These are phyloP conservation scores for Nigrospora oryzae DNA, from an alignment of 2,329 filamentous ascomycete genomes.

Conservation along the genomic window DNA sequence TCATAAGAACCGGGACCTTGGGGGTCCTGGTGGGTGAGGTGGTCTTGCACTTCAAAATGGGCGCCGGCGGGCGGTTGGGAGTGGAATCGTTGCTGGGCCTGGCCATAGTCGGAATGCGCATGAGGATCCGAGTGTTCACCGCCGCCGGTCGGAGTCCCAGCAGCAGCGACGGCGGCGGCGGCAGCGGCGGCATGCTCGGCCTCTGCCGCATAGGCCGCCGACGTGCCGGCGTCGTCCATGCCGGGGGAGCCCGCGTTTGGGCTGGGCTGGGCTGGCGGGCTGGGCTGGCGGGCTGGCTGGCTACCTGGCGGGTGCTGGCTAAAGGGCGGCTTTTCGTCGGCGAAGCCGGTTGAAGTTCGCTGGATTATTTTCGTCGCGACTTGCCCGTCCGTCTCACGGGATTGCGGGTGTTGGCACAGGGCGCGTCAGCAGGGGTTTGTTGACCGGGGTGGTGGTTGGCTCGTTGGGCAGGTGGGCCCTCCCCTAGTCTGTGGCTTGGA, in stretches of 20 bases:
- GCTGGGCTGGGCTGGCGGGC: not conserved
- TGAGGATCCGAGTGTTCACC: not conserved
- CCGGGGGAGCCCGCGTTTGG: not conserved
- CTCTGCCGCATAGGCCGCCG: conserved; percentile 1
- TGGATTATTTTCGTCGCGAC: not conserved
- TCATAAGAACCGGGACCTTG: not conserved
- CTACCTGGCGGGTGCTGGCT: no score
- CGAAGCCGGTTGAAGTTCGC: conserved; percentile 2
- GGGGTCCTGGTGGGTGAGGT: not conserved
- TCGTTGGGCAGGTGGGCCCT: no score
- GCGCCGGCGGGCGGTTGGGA: not conserved
- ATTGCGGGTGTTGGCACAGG: no score
- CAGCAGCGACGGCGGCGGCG: not conserved
- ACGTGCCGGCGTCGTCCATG: not conserved
- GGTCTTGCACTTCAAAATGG: not conserved
- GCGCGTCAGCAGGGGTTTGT: no score
- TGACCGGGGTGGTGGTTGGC: no score
- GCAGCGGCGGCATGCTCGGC: conserved; percentile 1
- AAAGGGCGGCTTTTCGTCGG: conserved; percentile 1
- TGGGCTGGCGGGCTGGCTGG: no score
- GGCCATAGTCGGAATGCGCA: not conserved
- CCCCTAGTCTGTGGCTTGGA: no score
- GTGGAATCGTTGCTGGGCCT: not conserved
- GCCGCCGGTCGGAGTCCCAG: not conserved
- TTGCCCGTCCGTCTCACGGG: no score